phyloP scores from a whole-genome alignment of 805 yeast genomes.

The Schwanniomyces occidentalis region DNA sequence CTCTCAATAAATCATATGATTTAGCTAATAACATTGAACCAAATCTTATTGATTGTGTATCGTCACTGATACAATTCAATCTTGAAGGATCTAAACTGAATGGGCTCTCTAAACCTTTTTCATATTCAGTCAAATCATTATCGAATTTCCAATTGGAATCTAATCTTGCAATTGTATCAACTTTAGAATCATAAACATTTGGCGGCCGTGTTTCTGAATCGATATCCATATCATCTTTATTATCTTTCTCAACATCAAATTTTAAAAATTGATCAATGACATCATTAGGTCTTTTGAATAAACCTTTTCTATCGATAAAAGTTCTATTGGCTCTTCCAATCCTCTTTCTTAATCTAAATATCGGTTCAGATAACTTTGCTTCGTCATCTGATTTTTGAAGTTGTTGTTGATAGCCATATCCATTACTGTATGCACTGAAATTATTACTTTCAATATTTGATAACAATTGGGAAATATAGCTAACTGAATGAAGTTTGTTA shows the following conservation, averaged over 20 bases:
- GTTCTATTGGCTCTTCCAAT: slow-evolving; percentile 68
- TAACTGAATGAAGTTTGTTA: slow-evolving; percentile 20
- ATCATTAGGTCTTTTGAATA: slow-evolving; percentile 35
- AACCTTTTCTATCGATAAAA: slow-evolving; percentile 74
- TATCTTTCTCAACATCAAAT: slow-evolving; percentile 30
- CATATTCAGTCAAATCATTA: slow-evolving; percentile 48
- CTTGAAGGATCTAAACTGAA: slow-evolving; percentile 77
- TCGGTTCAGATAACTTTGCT: slow-evolving; percentile 45
- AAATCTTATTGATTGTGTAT: slow-evolving; percentile 86
- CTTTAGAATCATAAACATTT: slow-evolving; percentile 48
- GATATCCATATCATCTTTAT: slow-evolving; percentile 16
- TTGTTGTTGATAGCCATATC: slow-evolving; percentile 27
- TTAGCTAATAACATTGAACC: slow-evolving; percentile 89
- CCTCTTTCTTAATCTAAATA: slow-evolving; percentile 70
- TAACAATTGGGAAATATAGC: slow-evolving; percentile 41
- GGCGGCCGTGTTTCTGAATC: slow-evolving; percentile 20
- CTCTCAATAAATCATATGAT: slow-evolving; percentile 76
- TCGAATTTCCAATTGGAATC: slow-evolving; percentile 71
- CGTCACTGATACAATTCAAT: slow-evolving; percentile 78
- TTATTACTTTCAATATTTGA: slow-evolving; percentile 39
- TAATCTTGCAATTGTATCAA: slow-evolving; percentile 47
- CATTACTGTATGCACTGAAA: slow-evolving; percentile 40
- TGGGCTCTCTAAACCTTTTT: slow-evolving; percentile 42
- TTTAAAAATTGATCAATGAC: slow-evolving; percentile 43
- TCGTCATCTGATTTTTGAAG: slow-evolving; percentile 16